Evolutionary conservation across 1,284 basidiomycete genomes (phyloP), one percentile per base, ranked within the genome.

Genomic region (Retiboletus flavoniger): DNA sequence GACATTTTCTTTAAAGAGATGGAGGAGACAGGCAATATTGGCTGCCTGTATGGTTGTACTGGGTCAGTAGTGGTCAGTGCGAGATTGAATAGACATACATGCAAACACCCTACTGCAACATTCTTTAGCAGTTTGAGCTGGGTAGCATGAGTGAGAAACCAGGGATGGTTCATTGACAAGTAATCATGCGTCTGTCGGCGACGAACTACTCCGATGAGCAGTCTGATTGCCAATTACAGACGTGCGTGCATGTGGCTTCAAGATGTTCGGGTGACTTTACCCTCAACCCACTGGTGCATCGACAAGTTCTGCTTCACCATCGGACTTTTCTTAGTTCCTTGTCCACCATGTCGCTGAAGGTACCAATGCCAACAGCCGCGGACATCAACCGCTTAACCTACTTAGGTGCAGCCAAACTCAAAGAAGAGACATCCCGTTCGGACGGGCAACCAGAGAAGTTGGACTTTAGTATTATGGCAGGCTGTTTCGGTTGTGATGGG

Each of bases 1-100:
- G 16, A 90, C 68, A 66, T 87, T 79, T 60, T 84, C 78, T 14
- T 75, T 69, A 57, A 86, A 78, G 38, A 89, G 72, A 63, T 89
- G 86, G 8, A 77, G 60, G 7, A 77, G 74, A 61, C 81, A 85
- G 5, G 66, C 70, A 5, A 77, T 56, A 61, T 88, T 88, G 16
- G 79, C 59, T 13, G 73, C 55, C 85, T 85, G 59, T 16, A 32
- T 7, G 14, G 16, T 46, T 29, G 34, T 38, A 44, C 47, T 44
- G 40, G 45, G 44, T 57, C 29, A 56, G 59, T 28, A 19, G 17
- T 38, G 39, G 19, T 28, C 26, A 9, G 16, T 24, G 21, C 26
- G 28, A 19, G 21, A 54, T 6, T 24, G 17, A 44, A 51, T 35
- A 21, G 17, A 59, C 65, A 16, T 40, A 74, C 71, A 50, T 74